Evolutionary conservation across 176 grass and related monocot species (phyloP), one percentile per base, ranked within the genome.

Genomic region (Dendrocalamus sinicus): DNA sequence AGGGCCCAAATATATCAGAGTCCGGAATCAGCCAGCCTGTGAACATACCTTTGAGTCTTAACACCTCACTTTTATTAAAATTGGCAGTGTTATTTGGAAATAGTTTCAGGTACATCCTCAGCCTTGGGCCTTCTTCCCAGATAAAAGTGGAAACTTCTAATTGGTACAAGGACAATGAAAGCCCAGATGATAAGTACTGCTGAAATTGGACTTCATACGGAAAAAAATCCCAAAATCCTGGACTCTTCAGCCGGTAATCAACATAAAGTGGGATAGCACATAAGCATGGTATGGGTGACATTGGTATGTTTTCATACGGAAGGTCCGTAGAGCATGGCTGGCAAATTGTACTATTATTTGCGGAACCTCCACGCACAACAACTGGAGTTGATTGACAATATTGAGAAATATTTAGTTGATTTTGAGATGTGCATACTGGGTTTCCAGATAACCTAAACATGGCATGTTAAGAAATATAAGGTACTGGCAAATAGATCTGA

Each of bases 1-100:
- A 94, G 32, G 93, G 93, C 35, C 93, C 93, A 92, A 92, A 94
- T 88, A 94, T 79, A 54, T 90, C 85, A 76, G 90, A 92, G 54
- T 92, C 90, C 2, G 7, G 8, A 83, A 94, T 94, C 70, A 74
- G 15, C 93, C 93, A 94, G 43, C 85, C 90, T 69, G 90, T 92
- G 75, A 94, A 94, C 90, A 94, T 86, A 47, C 28, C 39, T 88
- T 19, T 90, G n/a, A 94, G 86, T 79, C 88, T 89, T 6, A 17
- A 13, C 19, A 94, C 82, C 53, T 94, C 90, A 52, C 70, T 73
- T 63, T n/a, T 12, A 64, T 68, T 90, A 22, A 94, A 94, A 28
- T 41, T 4, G 14, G 0, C 8, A 15, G 16, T 80, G 40, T 26
- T 84, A 55, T 86, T 84, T 37, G 93, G 93, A 88, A 92, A 95